Conservation (phyloP, 2,329 filamentous ascomycete genomes). For the Amphichorda felina region DNA sequence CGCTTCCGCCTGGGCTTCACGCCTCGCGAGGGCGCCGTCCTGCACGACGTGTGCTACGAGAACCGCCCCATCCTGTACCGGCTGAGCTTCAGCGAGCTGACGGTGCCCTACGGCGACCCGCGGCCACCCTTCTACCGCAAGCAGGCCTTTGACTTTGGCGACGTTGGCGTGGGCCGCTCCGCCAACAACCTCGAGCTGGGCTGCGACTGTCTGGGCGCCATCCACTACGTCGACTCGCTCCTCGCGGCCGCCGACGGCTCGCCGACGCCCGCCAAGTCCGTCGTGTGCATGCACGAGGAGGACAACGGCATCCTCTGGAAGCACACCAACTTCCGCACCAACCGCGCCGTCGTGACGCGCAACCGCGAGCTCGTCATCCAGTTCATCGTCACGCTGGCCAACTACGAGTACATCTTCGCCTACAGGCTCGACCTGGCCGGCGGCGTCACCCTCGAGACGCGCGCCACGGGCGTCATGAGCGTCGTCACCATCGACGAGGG, state of each 20-base stretch:
- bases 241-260: conserved; percentile 41
- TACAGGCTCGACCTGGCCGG: conserved; percentile 50
- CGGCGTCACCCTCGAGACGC: conserved; percentile 47
- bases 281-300: conserved; percentile 58
- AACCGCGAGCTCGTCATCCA: conserved; percentile 54
- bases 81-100: conserved; percentile 57
- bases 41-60: conserved; percentile 60
- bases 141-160: conserved; percentile 61
- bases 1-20: conserved; percentile 58
- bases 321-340: conserved; percentile 57
- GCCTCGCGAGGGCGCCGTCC: conserved; percentile 55
- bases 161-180: conserved; percentile 53
- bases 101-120: conserved; percentile 56
- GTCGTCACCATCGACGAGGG: conserved; percentile 47
- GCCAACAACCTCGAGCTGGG: conserved; percentile 59
- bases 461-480: conserved; percentile 55
- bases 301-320: conserved; percentile 63
- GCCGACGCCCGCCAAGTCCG: conserved; percentile 38
- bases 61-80: conserved; percentile 54
- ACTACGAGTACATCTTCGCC: conserved; percentile 53
- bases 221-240: conserved; percentile 50
- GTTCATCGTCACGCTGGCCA: conserved; percentile 56
- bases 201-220: conserved; percentile 59
- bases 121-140: conserved; percentile 56
- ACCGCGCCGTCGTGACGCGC: conserved; percentile 46